Conservation (phyloP, 352 stramenopile genomes). For the Phytophthora kernoviae region DNA sequence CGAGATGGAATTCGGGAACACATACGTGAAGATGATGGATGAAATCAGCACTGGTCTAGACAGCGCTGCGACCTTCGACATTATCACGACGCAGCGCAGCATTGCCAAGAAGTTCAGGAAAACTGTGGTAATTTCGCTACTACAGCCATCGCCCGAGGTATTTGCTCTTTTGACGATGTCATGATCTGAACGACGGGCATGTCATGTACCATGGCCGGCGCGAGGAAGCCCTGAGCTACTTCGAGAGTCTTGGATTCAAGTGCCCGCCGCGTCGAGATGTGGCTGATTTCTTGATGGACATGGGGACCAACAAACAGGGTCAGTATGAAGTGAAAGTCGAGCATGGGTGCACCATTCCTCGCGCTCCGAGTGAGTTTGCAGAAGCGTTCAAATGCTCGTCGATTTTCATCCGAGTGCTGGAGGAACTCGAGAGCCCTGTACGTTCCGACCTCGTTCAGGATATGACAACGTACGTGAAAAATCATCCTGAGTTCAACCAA, state of each 20-base stretch:
- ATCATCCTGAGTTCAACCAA: conserved; percentile 22
- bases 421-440: background rate
- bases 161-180: conserved; percentile 51
- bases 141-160: conserved; percentile 48
- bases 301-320: conserved; percentile 33
- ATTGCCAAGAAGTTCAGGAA: conserved; percentile 17
- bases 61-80: background rate
- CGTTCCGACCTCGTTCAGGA: background rate
- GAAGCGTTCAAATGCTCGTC: conserved; percentile 44
- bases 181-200: conserved; percentile 68
- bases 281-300: conserved; percentile 89
- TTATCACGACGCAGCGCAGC: background rate
- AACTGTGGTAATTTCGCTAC: conserved; percentile 48
- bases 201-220: conserved; percentile 65
- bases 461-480: conserved; percentile 1
- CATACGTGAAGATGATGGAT: conserved; percentile 1
- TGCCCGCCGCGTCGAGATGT: conserved; percentile 54
- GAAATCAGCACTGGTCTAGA: conserved; percentile 1
- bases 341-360: background rate
- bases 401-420: background rate
- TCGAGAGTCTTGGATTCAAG: conserved; percentile 20
- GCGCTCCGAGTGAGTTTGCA: conserved; percentile 21
- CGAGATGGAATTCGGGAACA: background rate
- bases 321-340: conserved; percentile 13
- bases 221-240: conserved; percentile 2